These are phyloP conservation scores for Chytriomyces confervae DNA, from an alignment of 192 early-diverging fungal genomes.

Conservation along the genomic window DNA sequence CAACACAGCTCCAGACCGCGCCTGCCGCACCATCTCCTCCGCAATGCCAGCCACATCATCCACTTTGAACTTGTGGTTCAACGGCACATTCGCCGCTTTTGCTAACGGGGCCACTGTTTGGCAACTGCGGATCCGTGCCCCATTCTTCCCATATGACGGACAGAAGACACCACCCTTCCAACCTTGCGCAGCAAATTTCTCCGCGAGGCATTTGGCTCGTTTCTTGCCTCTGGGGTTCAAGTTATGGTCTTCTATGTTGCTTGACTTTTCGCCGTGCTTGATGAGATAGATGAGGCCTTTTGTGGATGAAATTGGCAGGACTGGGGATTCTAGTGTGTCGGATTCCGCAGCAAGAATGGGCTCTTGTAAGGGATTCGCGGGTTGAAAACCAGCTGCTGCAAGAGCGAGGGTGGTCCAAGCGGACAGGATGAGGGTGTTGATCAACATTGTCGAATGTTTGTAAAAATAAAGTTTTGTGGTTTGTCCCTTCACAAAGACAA, in stretches of 20 bases:
- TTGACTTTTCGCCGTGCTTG: neutral
- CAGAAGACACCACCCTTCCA: neutral
- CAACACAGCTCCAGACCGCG: neutral
- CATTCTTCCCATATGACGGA: neutral
- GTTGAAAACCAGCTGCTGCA: too few relatives aligned
- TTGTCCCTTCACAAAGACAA: too few relatives aligned
- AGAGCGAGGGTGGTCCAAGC: too few relatives aligned
- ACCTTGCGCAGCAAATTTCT: neutral
- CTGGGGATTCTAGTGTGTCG: too few relatives aligned
- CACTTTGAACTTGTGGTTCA: neutral
- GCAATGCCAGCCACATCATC: neutral
- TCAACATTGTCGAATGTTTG: too few relatives aligned
- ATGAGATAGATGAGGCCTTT: neutral
- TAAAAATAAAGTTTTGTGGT: too few relatives aligned
- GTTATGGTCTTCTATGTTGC: neutral
- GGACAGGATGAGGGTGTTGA: too few relatives aligned
- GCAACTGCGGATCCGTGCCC: neutral
- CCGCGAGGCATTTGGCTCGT: neutral
- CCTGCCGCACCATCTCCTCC: neutral
- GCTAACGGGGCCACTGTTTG: neutral
- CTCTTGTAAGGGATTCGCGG: too few relatives aligned
- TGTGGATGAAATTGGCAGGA: neutral
- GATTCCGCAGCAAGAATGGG: too few relatives aligned
- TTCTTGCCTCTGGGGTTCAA: neutral
- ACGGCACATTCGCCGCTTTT: neutral